phyloP scores from a whole-genome alignment of 2,329 filamentous ascomycete genomes.

The Clarireedia sp. region DNA sequence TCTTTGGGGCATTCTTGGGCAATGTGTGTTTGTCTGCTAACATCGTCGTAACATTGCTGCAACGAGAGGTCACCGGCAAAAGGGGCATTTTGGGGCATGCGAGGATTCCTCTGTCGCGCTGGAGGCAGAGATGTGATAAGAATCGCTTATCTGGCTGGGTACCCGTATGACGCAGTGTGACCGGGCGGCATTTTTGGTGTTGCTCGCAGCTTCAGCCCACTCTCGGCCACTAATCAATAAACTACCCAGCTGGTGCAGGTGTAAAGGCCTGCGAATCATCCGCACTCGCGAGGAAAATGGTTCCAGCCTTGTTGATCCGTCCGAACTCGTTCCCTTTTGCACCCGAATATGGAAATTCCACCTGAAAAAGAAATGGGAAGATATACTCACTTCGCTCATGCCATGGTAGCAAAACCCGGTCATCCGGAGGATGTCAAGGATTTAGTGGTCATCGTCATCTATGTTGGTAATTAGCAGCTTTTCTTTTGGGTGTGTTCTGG shows the following conservation, averaged over 20 bases:
- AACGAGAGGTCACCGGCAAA: neutral
- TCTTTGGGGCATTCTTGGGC: neutral
- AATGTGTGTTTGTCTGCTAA: neutral
- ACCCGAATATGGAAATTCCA: neutral
- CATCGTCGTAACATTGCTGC: neutral
- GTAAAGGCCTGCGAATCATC: neutral
- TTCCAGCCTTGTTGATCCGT: slow-evolving; percentile 8
- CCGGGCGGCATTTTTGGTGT: neutral
- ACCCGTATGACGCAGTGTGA: neutral
- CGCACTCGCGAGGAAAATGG: slow-evolving; percentile 3
- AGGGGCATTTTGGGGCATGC: neutral
- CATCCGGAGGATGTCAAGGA: neutral
- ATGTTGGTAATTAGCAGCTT: neutral
- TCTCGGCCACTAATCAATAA: slow-evolving; percentile 5
- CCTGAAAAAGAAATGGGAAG: neutral
- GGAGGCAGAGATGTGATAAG: neutral
- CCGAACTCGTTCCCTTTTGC: neutral
- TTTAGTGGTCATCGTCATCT: slow-evolving; percentile 10
- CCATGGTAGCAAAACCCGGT: neutral
- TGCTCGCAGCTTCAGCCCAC: slow-evolving; percentile 1
- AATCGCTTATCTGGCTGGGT: slow-evolving; percentile 3
- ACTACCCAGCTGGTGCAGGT: neutral
- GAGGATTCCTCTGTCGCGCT: neutral
- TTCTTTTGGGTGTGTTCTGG: neutral
- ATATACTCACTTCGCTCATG: slow-evolving; percentile 1